These are phyloP conservation scores for Paecilomyces formosus DNA, from an alignment of 2,329 filamentous ascomycete genomes.

Conservation along the genomic window DNA sequence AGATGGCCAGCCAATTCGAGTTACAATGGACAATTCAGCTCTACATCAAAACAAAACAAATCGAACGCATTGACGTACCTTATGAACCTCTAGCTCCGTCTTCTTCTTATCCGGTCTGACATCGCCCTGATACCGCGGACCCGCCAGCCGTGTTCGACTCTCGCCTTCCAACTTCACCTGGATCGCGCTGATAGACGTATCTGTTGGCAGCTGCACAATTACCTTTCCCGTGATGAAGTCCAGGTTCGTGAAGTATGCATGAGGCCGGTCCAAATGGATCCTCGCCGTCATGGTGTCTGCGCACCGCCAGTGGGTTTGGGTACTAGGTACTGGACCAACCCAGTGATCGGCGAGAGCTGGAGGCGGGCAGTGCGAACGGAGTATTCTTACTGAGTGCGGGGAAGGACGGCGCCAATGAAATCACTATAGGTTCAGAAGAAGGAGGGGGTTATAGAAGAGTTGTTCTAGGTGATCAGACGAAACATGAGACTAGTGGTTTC, in stretches of 20 bases:
- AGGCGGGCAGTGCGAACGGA: background rate
- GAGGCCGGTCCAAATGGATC: slow-evolving; percentile 36
- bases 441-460: background rate
- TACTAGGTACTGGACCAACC: background rate
- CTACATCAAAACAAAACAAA: background rate
- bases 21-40: background rate
- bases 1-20: background rate
- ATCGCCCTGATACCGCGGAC: slow-evolving; percentile 31
- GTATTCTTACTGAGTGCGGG: background rate
- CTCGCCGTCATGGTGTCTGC: slow-evolving; percentile 35
- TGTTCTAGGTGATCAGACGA: background rate
- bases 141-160: slow-evolving; percentile 38
- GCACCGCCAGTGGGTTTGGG: background rate
- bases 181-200: slow-evolving; percentile 38
- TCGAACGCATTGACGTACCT: slow-evolving; percentile 25
- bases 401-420: background rate
- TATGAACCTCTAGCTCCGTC: slow-evolving; percentile 43
- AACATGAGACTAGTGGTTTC: background rate
- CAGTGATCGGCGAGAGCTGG: background rate
- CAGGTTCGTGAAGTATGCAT: slow-evolving; percentile 42
- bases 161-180: slow-evolving; percentile 45
- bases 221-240: slow-evolving; percentile 40
- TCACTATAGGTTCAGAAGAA: background rate
- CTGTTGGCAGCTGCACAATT: slow-evolving; percentile 32
- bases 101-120: slow-evolving; percentile 40